These are phyloP conservation scores for Bipolaris victoriae DNA, from an alignment of 2,329 filamentous ascomycete genomes.

Conservation along the genomic window DNA sequence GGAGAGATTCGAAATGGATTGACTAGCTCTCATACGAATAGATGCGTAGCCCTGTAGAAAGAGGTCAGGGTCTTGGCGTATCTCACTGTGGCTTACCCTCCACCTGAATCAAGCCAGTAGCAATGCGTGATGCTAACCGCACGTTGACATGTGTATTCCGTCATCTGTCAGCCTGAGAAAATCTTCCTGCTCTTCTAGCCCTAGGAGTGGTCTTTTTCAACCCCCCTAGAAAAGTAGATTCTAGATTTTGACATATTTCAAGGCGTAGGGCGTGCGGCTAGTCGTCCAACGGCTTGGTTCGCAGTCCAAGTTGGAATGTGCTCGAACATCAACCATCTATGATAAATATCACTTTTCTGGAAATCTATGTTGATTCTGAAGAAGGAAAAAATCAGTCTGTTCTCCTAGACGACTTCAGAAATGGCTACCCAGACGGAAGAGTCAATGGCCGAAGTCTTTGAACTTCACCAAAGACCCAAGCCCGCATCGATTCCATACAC, in stretches of 20 bases:
- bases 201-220: neutral
- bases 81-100: neutral
- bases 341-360: neutral
- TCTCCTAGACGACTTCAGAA: neutral
- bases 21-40: neutral
- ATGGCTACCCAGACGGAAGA: conserved; percentile 10
- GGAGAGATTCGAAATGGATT: no score
- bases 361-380: no score
- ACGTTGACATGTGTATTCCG: neutral
- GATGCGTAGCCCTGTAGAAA: neutral
- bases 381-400: no score
- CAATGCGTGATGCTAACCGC: neutral
- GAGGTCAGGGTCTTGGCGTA: neutral
- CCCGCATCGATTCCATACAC: neutral
- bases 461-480: conserved; percentile 6
- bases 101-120: neutral
- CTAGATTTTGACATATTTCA: neutral
- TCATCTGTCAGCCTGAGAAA: neutral
- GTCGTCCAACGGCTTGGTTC: neutral
- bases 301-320: no score
- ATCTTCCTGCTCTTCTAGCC: no score
- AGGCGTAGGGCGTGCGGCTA: neutral
- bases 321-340: neutral
- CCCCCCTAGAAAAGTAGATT: neutral
- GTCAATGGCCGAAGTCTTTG: neutral